Evolutionary conservation across 2,329 filamentous ascomycete genomes (phyloP), one percentile per base, ranked within the genome.

Genomic region (Curvularia lunata): DNA sequence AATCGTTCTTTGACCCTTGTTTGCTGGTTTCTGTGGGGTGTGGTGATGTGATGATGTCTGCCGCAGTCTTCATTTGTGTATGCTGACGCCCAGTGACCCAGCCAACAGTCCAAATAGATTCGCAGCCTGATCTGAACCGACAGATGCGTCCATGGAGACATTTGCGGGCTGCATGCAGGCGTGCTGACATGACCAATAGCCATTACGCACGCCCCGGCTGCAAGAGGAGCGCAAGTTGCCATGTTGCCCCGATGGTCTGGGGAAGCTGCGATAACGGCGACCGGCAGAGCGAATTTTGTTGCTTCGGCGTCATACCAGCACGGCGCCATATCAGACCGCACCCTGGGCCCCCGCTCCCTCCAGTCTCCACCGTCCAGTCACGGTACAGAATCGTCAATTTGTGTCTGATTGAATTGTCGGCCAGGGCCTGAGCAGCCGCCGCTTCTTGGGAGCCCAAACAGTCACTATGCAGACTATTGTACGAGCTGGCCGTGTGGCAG

Each of bases 391-490:
- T 13, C 27, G 42, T 25, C 66, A 69, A 68, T 69, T 66, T 56
- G 54, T 55, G 52, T 59, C 50, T 61, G 49, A 53, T 65, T 55
- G 57, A 70, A 23, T 46, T 16, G 52, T 38, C 41, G 56, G 19
- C 52, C 46, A 47, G 52, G 52, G 46, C 56, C 56, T 47, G 47
- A 42, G 56, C 41, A 47, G 47, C 52, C 18, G 32, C 64, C 60
- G 65, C 63, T 64, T 59, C 59, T 54, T 59, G 62, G 63, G 66
- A 68, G 62, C 68, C 61, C 68, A n/a, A 23, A 27, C 58, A 61
- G 50, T 61, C 68, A 71, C 62, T 61, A 77, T 77, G 74, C 74
- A 77, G 69, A 71, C 68, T 70, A 69, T 75, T 63, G 73, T 72
- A 67, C 73, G 74, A 66, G 68, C 69, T 67, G 72, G 69, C 69